Conservation (phyloP, 768 basidiomycete species). For the Pleurotus tuoliensis region DNA sequence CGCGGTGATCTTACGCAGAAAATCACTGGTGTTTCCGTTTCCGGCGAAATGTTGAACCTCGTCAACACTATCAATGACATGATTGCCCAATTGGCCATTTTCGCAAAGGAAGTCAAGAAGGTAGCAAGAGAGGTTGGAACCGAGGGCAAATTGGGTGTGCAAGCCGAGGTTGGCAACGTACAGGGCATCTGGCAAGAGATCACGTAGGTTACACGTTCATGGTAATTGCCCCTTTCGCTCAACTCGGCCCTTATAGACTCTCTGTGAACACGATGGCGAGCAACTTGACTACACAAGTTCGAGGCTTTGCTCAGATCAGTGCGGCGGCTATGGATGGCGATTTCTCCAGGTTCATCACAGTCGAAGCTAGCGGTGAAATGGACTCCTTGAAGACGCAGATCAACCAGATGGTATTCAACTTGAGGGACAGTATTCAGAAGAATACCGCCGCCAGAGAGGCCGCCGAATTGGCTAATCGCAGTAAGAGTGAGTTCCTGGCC, state of each 20-base stretch:
- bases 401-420: constrained; percentile 97
- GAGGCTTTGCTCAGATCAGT: constrained; percentile 97
- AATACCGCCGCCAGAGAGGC: constrained; percentile 96
- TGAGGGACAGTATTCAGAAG: constrained; percentile 95
- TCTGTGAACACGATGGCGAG: constrained; percentile 98
- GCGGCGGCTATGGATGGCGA: constrained; percentile 98
- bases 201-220: constrained; percentile 55
- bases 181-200: constrained; percentile 99
- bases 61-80: constrained; percentile 97
- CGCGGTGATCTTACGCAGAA: constrained; percentile 91
- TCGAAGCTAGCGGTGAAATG: constrained; percentile 98
- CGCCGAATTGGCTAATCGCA: constrained; percentile 92
- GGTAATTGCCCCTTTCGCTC: not conserved
- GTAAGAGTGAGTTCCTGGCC: constrained; percentile 96
- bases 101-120: constrained; percentile 72
- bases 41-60: constrained; percentile 90
- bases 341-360: constrained; percentile 97
- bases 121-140: constrained; percentile 97
- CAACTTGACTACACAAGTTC: constrained; percentile 92
- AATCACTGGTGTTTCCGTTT: constrained; percentile 86
- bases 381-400: constrained; percentile 98
- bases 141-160: constrained; percentile 94
- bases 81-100: constrained; percentile 57
- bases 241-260: constrained; percentile 41
- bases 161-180: constrained; percentile 93